Percentiles rank a stretch among this genome's conserved stretches.
phyloP scores from a whole-genome alignment of 176 grass and related monocot species.

The Pontederia crassipes region DNA sequence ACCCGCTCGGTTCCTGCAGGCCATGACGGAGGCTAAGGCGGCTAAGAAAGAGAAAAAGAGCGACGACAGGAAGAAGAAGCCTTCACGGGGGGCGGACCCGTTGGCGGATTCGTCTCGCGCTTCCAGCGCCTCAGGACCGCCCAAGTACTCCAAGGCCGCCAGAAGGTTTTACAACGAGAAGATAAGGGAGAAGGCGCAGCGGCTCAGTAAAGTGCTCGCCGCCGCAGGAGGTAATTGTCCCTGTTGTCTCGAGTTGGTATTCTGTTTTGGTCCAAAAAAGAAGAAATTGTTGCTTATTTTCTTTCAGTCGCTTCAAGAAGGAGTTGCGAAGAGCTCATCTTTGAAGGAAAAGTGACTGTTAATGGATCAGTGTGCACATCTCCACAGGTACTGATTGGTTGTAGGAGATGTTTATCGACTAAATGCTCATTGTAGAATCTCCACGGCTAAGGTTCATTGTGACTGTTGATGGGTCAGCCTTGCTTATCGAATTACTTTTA shows the following conservation, averaged over 20 bases:
- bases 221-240: conserved; percentile 57
- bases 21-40: conserved; percentile 41
- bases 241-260: not conserved
- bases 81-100: conserved; percentile 2
- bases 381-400: conserved; percentile 57
- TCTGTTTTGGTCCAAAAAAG: not conserved
- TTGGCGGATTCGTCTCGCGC: not conserved
- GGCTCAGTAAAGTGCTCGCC: conserved; percentile 73
- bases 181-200: conserved; percentile 45
- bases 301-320: conserved; percentile 83
- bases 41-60: conserved; percentile 26
- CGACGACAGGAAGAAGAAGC: conserved; percentile 32
- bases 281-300: conserved; percentile 5
- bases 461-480: too few species aligned
- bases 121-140: conserved; percentile 3
- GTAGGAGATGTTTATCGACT: not conserved
- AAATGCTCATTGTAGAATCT: not conserved
- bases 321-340: conserved; percentile 78
- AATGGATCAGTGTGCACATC: conserved; percentile 77
- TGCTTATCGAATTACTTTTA: too few species aligned
- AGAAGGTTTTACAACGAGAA: conserved; percentile 92
- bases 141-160: conserved; percentile 87
- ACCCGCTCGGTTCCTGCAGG: conserved; percentile 45
- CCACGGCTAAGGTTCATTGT: too few species aligned
- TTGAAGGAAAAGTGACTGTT: conserved; percentile 96